A percentile compares a stretch with the other conserved stretches of the same genome.
These are phyloP conservation scores for Dujonia santamariae DNA, from an alignment of 1,139 yeast genomes.

Conservation along the genomic window DNA sequence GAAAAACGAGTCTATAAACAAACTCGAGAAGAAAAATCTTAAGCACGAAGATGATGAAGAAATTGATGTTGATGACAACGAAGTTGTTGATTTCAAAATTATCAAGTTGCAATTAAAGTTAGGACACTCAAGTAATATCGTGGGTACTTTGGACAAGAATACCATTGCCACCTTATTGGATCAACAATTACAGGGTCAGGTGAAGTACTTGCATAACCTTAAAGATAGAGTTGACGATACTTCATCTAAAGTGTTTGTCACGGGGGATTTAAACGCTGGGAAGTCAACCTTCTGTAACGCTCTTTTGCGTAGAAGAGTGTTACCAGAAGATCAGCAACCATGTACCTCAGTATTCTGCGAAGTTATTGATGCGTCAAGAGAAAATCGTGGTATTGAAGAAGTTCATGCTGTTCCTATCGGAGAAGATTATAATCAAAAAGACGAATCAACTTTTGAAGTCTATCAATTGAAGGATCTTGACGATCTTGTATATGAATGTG, in stretches of 20 bases:
- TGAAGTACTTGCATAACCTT: conserved; percentile 68
- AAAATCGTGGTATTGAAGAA: conserved; percentile 74
- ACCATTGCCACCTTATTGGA: conserved; percentile 66
- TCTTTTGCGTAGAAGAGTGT: conserved; percentile 65
- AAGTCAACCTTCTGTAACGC: conserved; percentile 96
- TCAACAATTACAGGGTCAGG: conserved; percentile 57
- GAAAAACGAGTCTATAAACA: conserved; percentile 26
- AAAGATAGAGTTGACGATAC: conserved; percentile 88
- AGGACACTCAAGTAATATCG: conserved; percentile 37
- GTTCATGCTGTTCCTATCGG: conserved; percentile 89
- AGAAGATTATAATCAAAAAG: conserved; percentile 51
- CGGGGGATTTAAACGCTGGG: conserved; percentile 97
- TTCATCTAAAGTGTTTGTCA: conserved; percentile 88
- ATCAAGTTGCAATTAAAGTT: conserved; percentile 63
- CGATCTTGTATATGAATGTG: conserved; percentile 70
- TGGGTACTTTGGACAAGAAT: conserved; percentile 56
- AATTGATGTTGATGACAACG: conserved; percentile 18
- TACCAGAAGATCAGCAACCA: conserved; percentile 98
- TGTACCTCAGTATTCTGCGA: conserved; percentile 97
- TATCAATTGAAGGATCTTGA: conserved; percentile 56
- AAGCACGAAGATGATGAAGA: conserved; percentile 14
- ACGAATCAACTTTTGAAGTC: conserved; percentile 63
- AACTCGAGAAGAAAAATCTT: neutral
- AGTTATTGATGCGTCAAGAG: conserved; percentile 73
- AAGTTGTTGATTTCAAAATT: conserved; percentile 47